Conservation (phyloP, 257 asterid species). For the Solanum appendiculatum region DNA sequence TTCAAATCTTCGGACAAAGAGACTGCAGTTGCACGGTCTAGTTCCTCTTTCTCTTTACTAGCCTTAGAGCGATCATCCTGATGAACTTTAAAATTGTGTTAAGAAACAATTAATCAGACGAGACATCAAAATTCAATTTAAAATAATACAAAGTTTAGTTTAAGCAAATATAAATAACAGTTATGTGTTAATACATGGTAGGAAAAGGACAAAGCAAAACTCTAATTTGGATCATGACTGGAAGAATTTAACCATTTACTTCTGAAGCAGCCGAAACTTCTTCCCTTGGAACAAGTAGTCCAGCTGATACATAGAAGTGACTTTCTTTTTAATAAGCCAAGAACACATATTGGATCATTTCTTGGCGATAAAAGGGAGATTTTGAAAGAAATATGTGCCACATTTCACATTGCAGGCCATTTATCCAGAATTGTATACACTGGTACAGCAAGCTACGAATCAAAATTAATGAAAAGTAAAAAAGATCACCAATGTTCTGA, state of each 20-base stretch:
- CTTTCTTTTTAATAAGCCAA: background rate
- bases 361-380: background rate
- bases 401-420: background rate
- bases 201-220: background rate
- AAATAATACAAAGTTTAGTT: background rate
- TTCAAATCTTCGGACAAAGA: slow-evolving; percentile 68
- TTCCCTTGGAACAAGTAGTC: background rate
- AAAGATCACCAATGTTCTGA: slow-evolving; percentile 48
- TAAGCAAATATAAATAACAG: background rate
- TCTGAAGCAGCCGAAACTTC: background rate
- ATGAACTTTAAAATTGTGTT: slow-evolving; percentile 5
- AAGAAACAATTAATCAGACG: background rate
- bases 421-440: background rate
- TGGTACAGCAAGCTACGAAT: background rate
- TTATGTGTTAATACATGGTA: background rate
- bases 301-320: background rate
- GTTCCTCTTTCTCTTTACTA: slow-evolving; percentile 61
- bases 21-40: slow-evolving; percentile 79
- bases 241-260: background rate
- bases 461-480: background rate
- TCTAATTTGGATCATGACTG: background rate
- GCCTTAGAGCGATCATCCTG: slow-evolving; percentile 73
- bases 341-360: background rate
- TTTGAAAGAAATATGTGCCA: background rate
- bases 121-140: background rate